Percentiles rank a stretch among this genome's conserved stretches.
Conservation (phyloP, 83 land plant species). For the Picea abies region DNA sequence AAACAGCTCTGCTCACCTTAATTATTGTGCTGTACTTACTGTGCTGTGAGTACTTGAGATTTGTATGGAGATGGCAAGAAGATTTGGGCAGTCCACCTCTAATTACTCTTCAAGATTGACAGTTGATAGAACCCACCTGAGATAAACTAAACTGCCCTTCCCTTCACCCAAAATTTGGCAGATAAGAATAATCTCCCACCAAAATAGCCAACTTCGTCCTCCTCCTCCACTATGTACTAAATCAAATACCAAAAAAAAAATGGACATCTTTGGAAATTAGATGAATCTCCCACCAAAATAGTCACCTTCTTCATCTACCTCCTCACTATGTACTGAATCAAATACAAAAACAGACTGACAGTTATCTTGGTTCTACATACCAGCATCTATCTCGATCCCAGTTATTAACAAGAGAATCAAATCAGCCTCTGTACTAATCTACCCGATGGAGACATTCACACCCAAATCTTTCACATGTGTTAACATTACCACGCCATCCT, state of each 20-base stretch:
- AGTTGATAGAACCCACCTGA: not conserved
- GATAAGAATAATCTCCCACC: not conserved
- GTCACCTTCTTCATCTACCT: not conserved
- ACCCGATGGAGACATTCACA: not conserved
- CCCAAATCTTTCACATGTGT: constrained; percentile 16
- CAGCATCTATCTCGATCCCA: constrained; percentile 2
- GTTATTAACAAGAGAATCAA: constrained; percentile 4
- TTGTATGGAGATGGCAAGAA: constrained; percentile 3
- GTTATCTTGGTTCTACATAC: constrained; percentile 7
- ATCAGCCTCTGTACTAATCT: constrained; percentile 14
- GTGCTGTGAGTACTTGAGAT: not conserved
- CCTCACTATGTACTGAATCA: not conserved
- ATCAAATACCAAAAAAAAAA: not conserved
- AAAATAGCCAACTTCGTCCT: not conserved
- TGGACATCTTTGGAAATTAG: not conserved
- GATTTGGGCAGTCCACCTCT: not conserved
- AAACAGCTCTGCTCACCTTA: not conserved
- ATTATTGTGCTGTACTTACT: constrained; percentile 8
- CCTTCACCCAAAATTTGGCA: constrained; percentile 4
- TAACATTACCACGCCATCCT: not conserved
- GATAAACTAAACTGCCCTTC: not conserved
- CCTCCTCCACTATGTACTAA: not conserved
- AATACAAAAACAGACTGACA: constrained; percentile 3
- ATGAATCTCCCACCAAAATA: not conserved
- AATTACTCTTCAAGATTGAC: not conserved